Base-by-base conservation (phyloP, 352 stramenopile genomes). In the Pythium biforme region DNA sequence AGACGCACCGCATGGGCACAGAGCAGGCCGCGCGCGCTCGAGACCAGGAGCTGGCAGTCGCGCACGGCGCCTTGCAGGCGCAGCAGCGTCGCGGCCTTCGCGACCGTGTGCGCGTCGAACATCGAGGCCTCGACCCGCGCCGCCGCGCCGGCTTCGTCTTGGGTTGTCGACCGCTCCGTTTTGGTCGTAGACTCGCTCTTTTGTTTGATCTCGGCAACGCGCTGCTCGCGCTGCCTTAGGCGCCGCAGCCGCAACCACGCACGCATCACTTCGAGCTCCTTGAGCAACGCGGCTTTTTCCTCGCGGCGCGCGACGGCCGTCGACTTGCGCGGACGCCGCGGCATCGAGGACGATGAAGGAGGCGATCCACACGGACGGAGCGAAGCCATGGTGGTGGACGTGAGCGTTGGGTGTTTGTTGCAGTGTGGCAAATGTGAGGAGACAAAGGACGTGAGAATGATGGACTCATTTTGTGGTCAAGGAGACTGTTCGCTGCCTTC, bases 261-360 rank as follows among this genome's bases (percentile, higher is more conserved):
- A 2, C 51, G 51, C 19, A 57, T 20, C 31, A 20, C n/a, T 27
- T 57, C 51, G 20, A 57, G 27, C 34, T 48, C 31, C 2, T 34
- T 12, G 31, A 57, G 51, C 17, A 57, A 27, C 37, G 39, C 53
- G 33, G 53, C 53, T 22, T 49, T 60, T 19, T 60, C 53, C 25
- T 60, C 53, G 20, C 39, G 15, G 15, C 40, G 53, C 41, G 19
- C 19, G 14, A 17, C 11, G 23, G 10, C 19, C 19, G 53, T 60
- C 39, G 53, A 50, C 27, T 40, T 39, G 39, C 53, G 53, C 19
- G 53, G 41, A 11, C 34, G 34, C 12, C 34, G 34, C 4, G 34
- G 34, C 3, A 17, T 4, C 34, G 34, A 19, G 15, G 34, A 34
- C 34, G 5, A 19, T 41, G 34, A 19, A 17, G 9, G 34, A 41